phyloP scores from a whole-genome alignment of 2,329 filamentous ascomycete species.

The Cladosporium austrohemisphaericum region DNA sequence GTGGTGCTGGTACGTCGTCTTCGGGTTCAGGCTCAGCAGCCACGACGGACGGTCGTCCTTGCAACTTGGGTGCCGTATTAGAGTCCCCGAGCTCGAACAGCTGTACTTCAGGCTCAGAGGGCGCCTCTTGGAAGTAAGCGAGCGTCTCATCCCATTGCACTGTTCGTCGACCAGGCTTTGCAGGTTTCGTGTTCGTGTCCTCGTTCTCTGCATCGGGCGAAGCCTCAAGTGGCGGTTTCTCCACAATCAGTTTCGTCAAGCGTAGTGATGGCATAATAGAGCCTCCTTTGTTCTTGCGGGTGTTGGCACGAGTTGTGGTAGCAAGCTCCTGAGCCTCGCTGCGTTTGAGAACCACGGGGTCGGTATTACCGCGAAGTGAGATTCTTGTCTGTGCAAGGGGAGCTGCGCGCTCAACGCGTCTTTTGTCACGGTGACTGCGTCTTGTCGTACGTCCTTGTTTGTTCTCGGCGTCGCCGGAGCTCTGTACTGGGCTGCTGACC shows the following conservation, averaged over 20 bases:
- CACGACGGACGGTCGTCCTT: neutral
- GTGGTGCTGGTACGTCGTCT: neutral
- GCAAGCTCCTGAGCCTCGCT: constrained; percentile 48
- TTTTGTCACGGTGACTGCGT: constrained; percentile 18
- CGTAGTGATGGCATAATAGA: constrained; percentile 42
- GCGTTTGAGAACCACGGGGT: constrained; percentile 43
- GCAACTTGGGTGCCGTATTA: constrained; percentile 10
- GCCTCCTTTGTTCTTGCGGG: constrained; percentile 49
- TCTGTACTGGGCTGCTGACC: neutral
- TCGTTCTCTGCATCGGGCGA: constrained; percentile 11
- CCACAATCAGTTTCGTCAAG: constrained; percentile 37
- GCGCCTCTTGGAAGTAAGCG: constrained; percentile 41
- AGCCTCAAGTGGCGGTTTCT: constrained; percentile 8
- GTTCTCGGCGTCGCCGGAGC: constrained; percentile 2
- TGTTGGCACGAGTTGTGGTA: constrained; percentile 45
- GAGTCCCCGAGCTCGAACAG: constrained; percentile 16
- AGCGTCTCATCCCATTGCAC: constrained; percentile 48
- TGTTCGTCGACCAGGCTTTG: constrained; percentile 25
- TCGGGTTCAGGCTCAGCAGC: constrained; percentile 1
- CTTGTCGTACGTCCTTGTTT: constrained; percentile 2
- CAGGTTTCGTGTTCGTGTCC: constrained; percentile 20
- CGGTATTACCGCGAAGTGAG: constrained; percentile 41
- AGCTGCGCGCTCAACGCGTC: constrained; percentile 9
- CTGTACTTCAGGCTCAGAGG: constrained; percentile 11
- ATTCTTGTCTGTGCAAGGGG: constrained; percentile 34